Base-by-base conservation (phyloP, 441 rosid genomes). In the Kokia cookei region DNA sequence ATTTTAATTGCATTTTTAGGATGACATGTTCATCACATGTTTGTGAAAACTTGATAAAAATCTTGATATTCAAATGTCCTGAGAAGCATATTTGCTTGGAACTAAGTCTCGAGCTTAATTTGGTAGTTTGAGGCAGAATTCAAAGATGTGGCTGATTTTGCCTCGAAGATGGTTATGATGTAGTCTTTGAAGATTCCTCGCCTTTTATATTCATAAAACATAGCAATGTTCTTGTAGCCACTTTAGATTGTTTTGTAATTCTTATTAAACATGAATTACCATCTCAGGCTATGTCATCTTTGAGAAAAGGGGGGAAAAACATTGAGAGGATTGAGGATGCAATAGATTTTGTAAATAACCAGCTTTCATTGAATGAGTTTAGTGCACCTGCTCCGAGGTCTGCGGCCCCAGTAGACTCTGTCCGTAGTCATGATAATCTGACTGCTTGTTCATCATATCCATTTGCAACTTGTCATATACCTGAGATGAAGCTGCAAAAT, bases 331-430 rank as follows among this genome's bases (percentile, higher is more conserved):
- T 84, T 2, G 91, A 76, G 79, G 98, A 86, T 66, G 89, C 85
- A 74, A 85, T 93, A 69, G 92, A 91, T 85, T 91, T 84, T 79
- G 89, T 93, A 74, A 88, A 85, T 79, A 88, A 82, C 75, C 82
- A 82, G 74, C 91, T 91, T 73, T 83, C 89, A 42, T 68, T 69
- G 62, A 81, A 82, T 58, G 81, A 81, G 79, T 57, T 53, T 77
- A 76, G 75, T 27, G 58, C 7, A 32, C 40, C 74, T 47, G 54
- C 65, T 7, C 22, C 22, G 2, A 69, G 64, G 43, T 53, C 76
- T 11, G 29, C 75, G 10, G 63, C 43, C 59, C 73, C 73, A 40
- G 45, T 48, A 54, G 73, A 77, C 37, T 57, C 84, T 35, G 80
- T 54, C 76, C 79, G 58, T 17, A 57, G 67, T 40, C 89, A 77